Percentiles rank a stretch among this genome's conserved stretches.
phyloP scores from a whole-genome alignment of 805 yeast species.

The Teunomyces panamensis region DNA sequence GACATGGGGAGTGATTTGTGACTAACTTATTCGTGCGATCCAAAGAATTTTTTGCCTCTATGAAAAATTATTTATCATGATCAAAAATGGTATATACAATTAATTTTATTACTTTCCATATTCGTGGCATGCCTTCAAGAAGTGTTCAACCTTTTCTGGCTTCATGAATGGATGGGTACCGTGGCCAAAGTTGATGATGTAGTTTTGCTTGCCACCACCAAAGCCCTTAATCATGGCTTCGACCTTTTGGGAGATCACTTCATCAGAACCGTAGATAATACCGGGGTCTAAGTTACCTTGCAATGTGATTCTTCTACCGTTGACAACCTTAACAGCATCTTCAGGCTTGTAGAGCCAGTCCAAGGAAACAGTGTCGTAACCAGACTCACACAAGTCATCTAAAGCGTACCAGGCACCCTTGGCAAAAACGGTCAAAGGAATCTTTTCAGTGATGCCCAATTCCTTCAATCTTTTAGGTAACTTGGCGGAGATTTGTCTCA shows the following conservation, averaged over 20 bases:
- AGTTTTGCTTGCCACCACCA: conserved; percentile 89
- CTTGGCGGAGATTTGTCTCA: conserved; percentile 67
- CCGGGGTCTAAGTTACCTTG: conserved; percentile 98
- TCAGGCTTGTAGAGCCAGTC: conserved; percentile 90
- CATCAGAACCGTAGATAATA: conserved; percentile 84
- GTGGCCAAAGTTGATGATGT: conserved; percentile 94
- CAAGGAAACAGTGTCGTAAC: conserved; percentile 84
- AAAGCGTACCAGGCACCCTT: conserved; percentile 98
- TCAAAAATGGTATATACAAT: background rate
- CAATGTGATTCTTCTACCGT: conserved; percentile 70
- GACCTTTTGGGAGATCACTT: conserved; percentile 73
- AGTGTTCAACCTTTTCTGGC: conserved; percentile 82
- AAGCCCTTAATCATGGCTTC: conserved; percentile 86
- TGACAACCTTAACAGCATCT: conserved; percentile 73
- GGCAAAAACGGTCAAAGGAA: conserved; percentile 89
- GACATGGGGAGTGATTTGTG: conserved; percentile 5
- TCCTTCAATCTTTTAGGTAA: conserved; percentile 69
- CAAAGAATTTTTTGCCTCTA: background rate
- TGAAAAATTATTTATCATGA: background rate
- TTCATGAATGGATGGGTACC: conserved; percentile 98
- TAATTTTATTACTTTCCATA: conserved; percentile 50
- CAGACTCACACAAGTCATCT: conserved; percentile 75
- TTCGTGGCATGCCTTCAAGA: conserved; percentile 84
- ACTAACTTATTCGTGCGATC: background rate
- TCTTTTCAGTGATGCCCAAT: conserved; percentile 63